Evolutionary conservation across 2,329 filamentous ascomycete genomes (phyloP).

Genomic region (Cladophialophora immunda): DNA sequence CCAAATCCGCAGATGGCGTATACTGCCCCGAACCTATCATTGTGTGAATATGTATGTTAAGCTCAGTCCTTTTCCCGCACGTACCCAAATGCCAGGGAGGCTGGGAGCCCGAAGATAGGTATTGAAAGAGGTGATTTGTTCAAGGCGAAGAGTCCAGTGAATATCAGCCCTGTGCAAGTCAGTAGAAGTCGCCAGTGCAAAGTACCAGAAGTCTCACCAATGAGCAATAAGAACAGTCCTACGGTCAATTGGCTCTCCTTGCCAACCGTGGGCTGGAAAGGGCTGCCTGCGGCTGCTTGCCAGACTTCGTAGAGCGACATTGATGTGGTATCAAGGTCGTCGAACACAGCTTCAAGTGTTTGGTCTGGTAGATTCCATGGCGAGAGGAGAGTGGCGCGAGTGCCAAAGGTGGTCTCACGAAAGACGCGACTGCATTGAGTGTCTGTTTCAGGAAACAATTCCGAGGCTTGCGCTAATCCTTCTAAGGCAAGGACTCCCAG

Average conservation of each 20-base stretch:
- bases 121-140: slow-evolving; percentile 80
- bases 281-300: slow-evolving; percentile 88
- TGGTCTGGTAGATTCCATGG: not conserved
- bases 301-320: slow-evolving; percentile 86
- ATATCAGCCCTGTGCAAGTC: slow-evolving; percentile 58
- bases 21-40: slow-evolving; percentile 82
- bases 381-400: no score
- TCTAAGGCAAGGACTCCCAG: not conserved
- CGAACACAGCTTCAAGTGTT: not conserved
- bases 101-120: slow-evolving; percentile 80
- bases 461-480: not conserved
- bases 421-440: not conserved
- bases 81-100: slow-evolving; percentile 89
- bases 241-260: slow-evolving; percentile 87
- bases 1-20: slow-evolving; percentile 99
- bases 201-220: slow-evolving; percentile 58
- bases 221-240: slow-evolving; percentile 76
- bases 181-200: slow-evolving; percentile 65
- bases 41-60: slow-evolving; percentile 20
- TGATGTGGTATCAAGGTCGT: slow-evolving; percentile 34
- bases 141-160: slow-evolving; percentile 31
- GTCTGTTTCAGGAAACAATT: not conserved
- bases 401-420: slow-evolving; percentile 12
- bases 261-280: slow-evolving; percentile 79
- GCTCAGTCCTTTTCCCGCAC: slow-evolving; percentile 46